These are phyloP conservation scores for Toxicodendron radicans DNA, from an alignment of 345 rosid genomes.

Conservation along the genomic window DNA sequence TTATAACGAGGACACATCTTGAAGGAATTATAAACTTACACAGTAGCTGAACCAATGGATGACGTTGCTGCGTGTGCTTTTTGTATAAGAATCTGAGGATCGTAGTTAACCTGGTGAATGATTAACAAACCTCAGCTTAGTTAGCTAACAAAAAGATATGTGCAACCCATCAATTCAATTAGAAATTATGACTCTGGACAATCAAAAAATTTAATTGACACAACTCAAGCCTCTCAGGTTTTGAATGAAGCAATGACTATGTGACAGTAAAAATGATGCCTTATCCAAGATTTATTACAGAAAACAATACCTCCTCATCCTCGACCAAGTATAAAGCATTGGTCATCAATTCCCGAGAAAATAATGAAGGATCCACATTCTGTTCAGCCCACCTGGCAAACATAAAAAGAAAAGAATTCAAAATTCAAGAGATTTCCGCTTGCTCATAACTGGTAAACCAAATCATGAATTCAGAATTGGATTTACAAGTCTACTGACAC, in stretches of 20 bases:
- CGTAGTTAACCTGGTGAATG: constrained; percentile 58
- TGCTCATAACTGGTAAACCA: not conserved
- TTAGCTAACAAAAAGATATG: not conserved
- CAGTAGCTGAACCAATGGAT: constrained; percentile 77
- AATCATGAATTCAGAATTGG: not conserved
- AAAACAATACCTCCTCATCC: constrained; percentile 52
- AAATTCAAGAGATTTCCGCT: not conserved
- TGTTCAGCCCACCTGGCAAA: constrained; percentile 77
- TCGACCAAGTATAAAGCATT: constrained; percentile 57
- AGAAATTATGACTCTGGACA: not conserved
- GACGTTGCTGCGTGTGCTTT: constrained; percentile 81
- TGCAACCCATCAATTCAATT: not conserved
- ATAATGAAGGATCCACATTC: constrained; percentile 87
- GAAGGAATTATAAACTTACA: constrained; percentile 39
- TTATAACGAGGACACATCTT: constrained; percentile 11
- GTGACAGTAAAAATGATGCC: not conserved
- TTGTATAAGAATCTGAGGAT: constrained; percentile 73
- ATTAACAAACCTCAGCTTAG: not conserved
- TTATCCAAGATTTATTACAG: not conserved
- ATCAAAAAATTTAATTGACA: not conserved
- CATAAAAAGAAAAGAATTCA: not conserved
- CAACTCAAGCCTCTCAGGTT: not conserved
- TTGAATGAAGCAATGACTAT: not conserved
- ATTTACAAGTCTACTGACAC: not conserved
- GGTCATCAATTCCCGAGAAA: constrained; percentile 70